A percentile compares a stretch with the other conserved stretches of the same genome.
phyloP scores from a whole-genome alignment of 805 yeast genomes.

The Kuraishia ogatae region DNA sequence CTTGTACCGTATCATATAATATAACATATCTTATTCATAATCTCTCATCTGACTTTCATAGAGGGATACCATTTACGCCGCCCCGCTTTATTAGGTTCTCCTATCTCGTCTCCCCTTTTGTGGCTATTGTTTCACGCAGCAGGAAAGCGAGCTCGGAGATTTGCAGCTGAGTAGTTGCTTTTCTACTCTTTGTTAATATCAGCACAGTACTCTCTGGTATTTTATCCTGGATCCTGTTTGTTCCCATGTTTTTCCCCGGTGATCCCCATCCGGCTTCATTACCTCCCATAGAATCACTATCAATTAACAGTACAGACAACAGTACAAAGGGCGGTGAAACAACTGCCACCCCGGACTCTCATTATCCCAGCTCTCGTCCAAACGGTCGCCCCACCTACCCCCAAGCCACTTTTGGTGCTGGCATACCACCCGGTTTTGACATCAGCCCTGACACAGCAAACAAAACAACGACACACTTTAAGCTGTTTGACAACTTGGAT shows the following conservation, averaged over 20 bases:
- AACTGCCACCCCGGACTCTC: background rate
- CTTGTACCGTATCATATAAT: too few relatives aligned
- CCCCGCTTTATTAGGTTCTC: too few relatives aligned
- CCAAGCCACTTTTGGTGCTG: background rate
- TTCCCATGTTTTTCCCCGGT: background rate
- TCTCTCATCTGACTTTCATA: too few relatives aligned
- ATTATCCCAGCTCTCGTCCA: background rate
- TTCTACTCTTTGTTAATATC: too few relatives aligned
- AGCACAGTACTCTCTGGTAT: too few relatives aligned
- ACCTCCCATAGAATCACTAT: background rate
- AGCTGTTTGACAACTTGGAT: background rate
- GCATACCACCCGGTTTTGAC: background rate
- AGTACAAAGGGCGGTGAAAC: too few relatives aligned
- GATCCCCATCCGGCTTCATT: background rate
- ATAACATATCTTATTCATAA: too few relatives aligned
- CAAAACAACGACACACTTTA: background rate
- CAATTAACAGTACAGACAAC: background rate
- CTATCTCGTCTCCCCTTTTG: too few relatives aligned
- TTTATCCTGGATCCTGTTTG: background rate
- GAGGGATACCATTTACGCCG: too few relatives aligned
- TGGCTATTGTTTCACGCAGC: too few relatives aligned
- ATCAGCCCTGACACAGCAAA: background rate
- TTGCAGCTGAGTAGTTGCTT: too few relatives aligned
- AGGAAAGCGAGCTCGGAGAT: too few relatives aligned
- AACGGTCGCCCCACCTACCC: background rate